Conservation (phyloP, 2,329 filamentous ascomycete species). For the Monilinia laxa region DNA sequence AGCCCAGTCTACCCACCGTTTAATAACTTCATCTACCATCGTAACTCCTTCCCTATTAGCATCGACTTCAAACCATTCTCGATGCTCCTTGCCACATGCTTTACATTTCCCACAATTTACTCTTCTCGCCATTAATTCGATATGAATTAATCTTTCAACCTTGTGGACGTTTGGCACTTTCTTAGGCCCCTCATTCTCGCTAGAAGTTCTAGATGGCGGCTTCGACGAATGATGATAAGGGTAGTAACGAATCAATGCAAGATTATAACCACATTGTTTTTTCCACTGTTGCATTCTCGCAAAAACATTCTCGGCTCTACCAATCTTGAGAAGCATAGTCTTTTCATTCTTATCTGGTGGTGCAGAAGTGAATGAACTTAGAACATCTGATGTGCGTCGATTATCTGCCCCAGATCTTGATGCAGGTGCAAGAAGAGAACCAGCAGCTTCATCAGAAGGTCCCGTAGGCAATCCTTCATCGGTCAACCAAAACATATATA, state of each 20-base stretch:
- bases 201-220: constrained; percentile 25
- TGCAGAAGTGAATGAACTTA: constrained; percentile 51
- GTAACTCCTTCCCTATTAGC: constrained; percentile 69
- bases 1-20: constrained; percentile 79
- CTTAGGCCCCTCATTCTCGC: constrained; percentile 47
- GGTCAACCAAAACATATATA: constrained; percentile 98
- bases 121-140: constrained; percentile 69
- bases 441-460: constrained; percentile 58
- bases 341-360: constrained; percentile 43
- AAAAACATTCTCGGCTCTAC: constrained; percentile 77
- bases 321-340: constrained; percentile 68
- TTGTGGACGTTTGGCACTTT: constrained; percentile 85
- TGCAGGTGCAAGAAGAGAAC: constrained; percentile 57
- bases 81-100: constrained; percentile 79
- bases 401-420: constrained; percentile 40
- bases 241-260: constrained; percentile 88
- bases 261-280: constrained; percentile 84
- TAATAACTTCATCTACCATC: constrained; percentile 69
- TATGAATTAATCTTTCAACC: constrained; percentile 85
- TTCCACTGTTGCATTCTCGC: constrained; percentile 90
- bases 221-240: constrained; percentile 59
- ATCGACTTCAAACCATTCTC: constrained; percentile 93
- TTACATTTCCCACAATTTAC: constrained; percentile 63
- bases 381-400: constrained; percentile 54
- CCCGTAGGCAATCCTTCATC: constrained; percentile 57